Conservation (phyloP, 805 yeast genomes). For the Ogataea nakhonphanomensis region DNA sequence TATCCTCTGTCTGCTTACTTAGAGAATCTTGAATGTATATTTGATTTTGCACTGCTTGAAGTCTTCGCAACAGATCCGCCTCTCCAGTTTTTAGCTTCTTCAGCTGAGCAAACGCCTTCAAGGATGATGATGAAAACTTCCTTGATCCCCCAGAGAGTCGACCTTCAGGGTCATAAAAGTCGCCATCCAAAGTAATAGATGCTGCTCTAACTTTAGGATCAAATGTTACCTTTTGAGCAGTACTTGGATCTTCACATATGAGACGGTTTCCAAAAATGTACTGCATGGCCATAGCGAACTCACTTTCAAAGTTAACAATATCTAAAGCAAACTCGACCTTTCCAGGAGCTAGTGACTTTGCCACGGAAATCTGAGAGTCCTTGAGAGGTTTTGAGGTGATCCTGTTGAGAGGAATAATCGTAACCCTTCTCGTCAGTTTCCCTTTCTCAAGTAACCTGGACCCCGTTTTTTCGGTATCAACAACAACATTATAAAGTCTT, state of each 20-base stretch:
- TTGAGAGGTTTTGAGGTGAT: slow-evolving; percentile 61
- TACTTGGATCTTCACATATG: slow-evolving; percentile 79
- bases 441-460: slow-evolving; percentile 78
- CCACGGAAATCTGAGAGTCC: slow-evolving; percentile 51
- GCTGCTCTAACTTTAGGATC: slow-evolving; percentile 76
- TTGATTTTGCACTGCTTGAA: slow-evolving; percentile 38
- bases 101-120: slow-evolving; percentile 63
- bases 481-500: slow-evolving; percentile 82
- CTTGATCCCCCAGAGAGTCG: slow-evolving; percentile 94
- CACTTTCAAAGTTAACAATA: slow-evolving; percentile 68
- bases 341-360: slow-evolving; percentile 75
- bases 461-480: slow-evolving; percentile 84
- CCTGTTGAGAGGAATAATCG: slow-evolving; percentile 88
- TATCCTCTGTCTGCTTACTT: slow-evolving; percentile 46
- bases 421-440: slow-evolving; percentile 72
- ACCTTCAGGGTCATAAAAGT: slow-evolving; percentile 93
- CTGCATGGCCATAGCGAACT: slow-evolving; percentile 78
- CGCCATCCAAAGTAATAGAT: slow-evolving; percentile 90
- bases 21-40: slow-evolving; percentile 41
- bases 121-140: slow-evolving; percentile 51
- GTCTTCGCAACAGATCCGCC: slow-evolving; percentile 35
- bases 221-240: slow-evolving; percentile 87
- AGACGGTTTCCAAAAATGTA: slow-evolving; percentile 89
- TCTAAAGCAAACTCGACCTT: slow-evolving; percentile 88
- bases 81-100: slow-evolving; percentile 43